These are phyloP conservation scores for Ogataea wickerhamii DNA, from an alignment of 805 yeast species.

Conservation along the genomic window DNA sequence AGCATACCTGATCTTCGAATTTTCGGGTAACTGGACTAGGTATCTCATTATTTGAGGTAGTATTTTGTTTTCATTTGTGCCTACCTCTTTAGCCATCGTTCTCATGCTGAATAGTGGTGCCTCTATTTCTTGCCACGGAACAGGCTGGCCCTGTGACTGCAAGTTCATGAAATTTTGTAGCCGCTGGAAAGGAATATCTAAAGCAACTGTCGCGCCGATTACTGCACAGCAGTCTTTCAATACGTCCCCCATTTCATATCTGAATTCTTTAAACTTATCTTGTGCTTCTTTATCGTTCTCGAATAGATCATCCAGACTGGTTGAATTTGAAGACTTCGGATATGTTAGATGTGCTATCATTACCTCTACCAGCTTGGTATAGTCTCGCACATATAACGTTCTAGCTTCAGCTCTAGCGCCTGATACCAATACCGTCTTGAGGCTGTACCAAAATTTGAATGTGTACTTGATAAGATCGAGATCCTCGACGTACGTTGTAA, in stretches of 20 bases:
- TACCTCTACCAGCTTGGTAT: slow-evolving; percentile 52
- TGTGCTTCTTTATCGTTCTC: slow-evolving; percentile 72
- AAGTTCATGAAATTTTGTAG: slow-evolving; percentile 41
- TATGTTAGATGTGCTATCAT: slow-evolving; percentile 71
- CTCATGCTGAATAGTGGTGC: slow-evolving; percentile 87
- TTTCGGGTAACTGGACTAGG: slow-evolving; percentile 72
- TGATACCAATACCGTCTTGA: slow-evolving; percentile 67
- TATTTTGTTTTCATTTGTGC: slow-evolving; percentile 55
- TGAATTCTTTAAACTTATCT: slow-evolving; percentile 88
- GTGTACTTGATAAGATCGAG: slow-evolving; percentile 87
- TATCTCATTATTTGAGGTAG: slow-evolving; percentile 75
- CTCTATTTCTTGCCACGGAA: slow-evolving; percentile 83
- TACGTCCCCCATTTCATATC: slow-evolving; percentile 98
- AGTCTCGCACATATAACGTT: slow-evolving; percentile 49
- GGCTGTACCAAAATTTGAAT: slow-evolving; percentile 85
- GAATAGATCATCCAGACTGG: slow-evolving; percentile 47
- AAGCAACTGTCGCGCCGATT: slow-evolving; percentile 69
- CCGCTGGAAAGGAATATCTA: slow-evolving; percentile 64
- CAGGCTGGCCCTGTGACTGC: slow-evolving; percentile 32
- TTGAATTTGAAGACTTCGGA: slow-evolving; percentile 46
- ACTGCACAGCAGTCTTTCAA: slow-evolving; percentile 92
- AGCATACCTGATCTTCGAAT: slow-evolving; percentile 84
- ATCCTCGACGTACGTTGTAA: slow-evolving; percentile 74
- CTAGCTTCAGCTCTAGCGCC: slow-evolving; percentile 55
- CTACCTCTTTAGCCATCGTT: slow-evolving; percentile 91